Evolutionary conservation across 2,329 filamentous ascomycete species (phyloP), one percentile per base, ranked within the genome.

Genomic region (Monosporascus sp.): DNA sequence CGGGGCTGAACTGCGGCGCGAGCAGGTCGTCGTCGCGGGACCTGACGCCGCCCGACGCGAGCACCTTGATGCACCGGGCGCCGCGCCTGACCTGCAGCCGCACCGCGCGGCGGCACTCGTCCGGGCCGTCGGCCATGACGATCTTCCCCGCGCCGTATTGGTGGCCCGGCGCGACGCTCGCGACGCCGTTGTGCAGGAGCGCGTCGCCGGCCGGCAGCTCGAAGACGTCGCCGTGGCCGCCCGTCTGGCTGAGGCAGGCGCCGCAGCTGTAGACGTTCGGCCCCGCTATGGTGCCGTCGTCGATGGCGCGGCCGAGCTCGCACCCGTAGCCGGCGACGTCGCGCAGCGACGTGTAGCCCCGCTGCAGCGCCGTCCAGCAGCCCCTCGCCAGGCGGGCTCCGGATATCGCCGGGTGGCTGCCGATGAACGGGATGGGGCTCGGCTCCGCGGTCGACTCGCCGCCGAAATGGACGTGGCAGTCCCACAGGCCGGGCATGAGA

Each of bases 101-200:
- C 41, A 75, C 72, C 0, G 64, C 72, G 6, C 68, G 67, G 28
- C 70, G 62, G 53, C 72, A 74, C 56, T 74, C 71, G 37, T 74
- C 71, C 0, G 72, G 65, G 14, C 72, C 72, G 51, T 74, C 72
- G 14, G 68, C 70, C 4, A 74, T 57, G 38, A 65, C 48, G 43
- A 52, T 61, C 52, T 57, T 56, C 28, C 57, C 56, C 3, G 60
- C 55, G 3, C 65, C 64, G 8, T 63, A 65, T 56, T 65, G 68
- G 37, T 72, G 67, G 0, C 70, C 70, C 3, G 66, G 57, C 0
- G 54, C 58, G n/a, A 65, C 57, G 35, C 63, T 59, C 7, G 59
- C 50, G 4, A 73, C 65, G 11, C 72, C 72, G 5, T 68, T 55
- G 38, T 64, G 69, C 40, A 68, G 59, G 3, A 72, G 67, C 22